Conservation (phyloP, 2,329 filamentous ascomycete species). For the Claviceps pazoutovae region DNA sequence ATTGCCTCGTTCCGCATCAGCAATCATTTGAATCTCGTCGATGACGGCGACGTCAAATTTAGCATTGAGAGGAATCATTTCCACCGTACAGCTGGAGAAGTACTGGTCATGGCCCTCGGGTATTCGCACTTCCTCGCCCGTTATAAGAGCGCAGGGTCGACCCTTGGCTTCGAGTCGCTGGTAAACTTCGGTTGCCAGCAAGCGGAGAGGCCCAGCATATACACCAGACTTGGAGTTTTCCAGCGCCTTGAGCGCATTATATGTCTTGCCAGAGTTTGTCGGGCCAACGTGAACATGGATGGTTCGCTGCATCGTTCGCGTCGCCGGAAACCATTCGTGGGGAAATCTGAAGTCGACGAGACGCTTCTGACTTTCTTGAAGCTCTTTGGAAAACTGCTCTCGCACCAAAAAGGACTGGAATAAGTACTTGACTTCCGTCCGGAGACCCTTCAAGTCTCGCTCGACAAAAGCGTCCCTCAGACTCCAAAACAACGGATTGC, state of each 20-base stretch:
- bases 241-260: constrained; percentile 75
- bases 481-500: constrained; percentile 42
- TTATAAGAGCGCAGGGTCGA: constrained; percentile 64
- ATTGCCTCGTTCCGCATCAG: constrained; percentile 65
- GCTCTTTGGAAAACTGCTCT: constrained; percentile 38
- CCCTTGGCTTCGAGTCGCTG: constrained; percentile 70
- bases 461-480: constrained; percentile 47
- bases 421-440: constrained; percentile 47
- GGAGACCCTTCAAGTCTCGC: constrained; percentile 35
- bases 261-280: constrained; percentile 97
- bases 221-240: constrained; percentile 64
- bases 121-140: constrained; percentile 75
- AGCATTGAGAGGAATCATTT: constrained; percentile 54
- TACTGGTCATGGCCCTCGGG: constrained; percentile 42
- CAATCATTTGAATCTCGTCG: constrained; percentile 98
- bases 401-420: constrained; percentile 55
- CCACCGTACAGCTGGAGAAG: constrained; percentile 81
- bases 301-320: constrained; percentile 64
- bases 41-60: constrained; percentile 81
- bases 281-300: constrained; percentile 91
- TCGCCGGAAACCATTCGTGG: constrained; percentile 81
- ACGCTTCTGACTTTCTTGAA: constrained; percentile 45
- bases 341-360: constrained; percentile 80
- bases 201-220: constrained; percentile 77
- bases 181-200: constrained; percentile 92